A percentile compares a stretch with the other conserved stretches of the same genome.
Conservation (phyloP, 2,329 filamentous ascomycete genomes). For the Colletotrichum scovillei region DNA sequence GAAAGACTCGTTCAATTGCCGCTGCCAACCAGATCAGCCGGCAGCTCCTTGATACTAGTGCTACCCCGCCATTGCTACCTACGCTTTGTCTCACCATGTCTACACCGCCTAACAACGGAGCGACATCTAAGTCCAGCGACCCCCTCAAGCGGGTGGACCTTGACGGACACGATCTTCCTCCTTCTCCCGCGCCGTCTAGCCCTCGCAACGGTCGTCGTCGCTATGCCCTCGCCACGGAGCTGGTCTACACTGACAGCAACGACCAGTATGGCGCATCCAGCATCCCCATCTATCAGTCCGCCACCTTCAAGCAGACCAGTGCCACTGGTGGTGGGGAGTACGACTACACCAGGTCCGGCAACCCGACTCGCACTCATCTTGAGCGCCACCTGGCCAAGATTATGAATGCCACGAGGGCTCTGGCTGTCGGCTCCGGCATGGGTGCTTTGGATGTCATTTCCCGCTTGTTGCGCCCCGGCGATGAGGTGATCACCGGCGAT, state of each 20-base stretch:
- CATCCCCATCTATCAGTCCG: slow-evolving; percentile 97
- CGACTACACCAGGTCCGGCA: slow-evolving; percentile 98
- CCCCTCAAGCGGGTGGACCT: slow-evolving; percentile 74
- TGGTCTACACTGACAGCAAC: slow-evolving; percentile 95
- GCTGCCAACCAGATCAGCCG: background rate
- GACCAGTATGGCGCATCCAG: slow-evolving; percentile 98
- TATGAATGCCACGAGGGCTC: slow-evolving; percentile 91
- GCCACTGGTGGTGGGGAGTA: slow-evolving; percentile 86
- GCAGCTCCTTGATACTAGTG: background rate
- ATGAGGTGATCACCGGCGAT: slow-evolving; percentile 97
- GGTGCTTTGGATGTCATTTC: slow-evolving; percentile 97
- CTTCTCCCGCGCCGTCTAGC: slow-evolving; percentile 92
- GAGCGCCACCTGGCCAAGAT: slow-evolving; percentile 98
- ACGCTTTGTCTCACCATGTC: slow-evolving; percentile 26
- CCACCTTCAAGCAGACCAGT: slow-evolving; percentile 95
- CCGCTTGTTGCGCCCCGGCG: slow-evolving; percentile 87
- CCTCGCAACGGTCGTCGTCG: slow-evolving; percentile 83
- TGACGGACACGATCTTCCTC: slow-evolving; percentile 86
- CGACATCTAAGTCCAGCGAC: slow-evolving; percentile 41
- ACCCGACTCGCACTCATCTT: slow-evolving; percentile 94
- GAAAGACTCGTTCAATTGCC: background rate
- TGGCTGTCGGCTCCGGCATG: slow-evolving; percentile 97
- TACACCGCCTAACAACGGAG: slow-evolving; percentile 29
- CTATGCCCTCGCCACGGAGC: slow-evolving; percentile 94
- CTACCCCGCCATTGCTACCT: slow-evolving; percentile 3